Evolutionary conservation across 2,329 filamentous ascomycete species (phyloP), one percentile per base, ranked within the genome.

Genomic region (Bipolaris bicolor): DNA sequence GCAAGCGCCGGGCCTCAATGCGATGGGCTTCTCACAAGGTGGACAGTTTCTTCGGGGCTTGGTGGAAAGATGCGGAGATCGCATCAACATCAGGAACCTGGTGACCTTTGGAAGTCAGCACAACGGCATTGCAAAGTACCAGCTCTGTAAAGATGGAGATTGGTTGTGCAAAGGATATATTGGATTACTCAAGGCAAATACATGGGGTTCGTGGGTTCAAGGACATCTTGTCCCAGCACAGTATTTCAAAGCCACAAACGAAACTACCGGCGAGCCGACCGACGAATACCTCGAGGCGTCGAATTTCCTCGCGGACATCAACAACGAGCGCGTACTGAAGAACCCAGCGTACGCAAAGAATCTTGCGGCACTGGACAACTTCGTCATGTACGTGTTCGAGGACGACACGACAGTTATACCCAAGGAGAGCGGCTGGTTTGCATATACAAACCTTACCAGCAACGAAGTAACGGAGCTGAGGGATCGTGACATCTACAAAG

Each of bases 41-140:
- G 95, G 95, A 1, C 91, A 97, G 76, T 97, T 99, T 80, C 84
- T 99, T n/a, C 88, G 95, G 57, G 95, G 85, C 22, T 93, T 96
- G 75, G 82, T 97, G 63, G 88, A 99, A 82, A 86, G 91, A 41
- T 99, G 95, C 82, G 95, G 92, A 75, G 71, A 69, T 33, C 88
- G 92, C 0, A 48, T 67, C 11, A 88, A 86, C 3, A 85, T 97
- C 11, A 85, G 87, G 64, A 93, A 86, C 73, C 84, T 97, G 36
- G 85, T 97, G 62, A 97, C 93, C 1, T 96, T 95, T 69, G 93
- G 93, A 62, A 90, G 88, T 71, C 93, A 96, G 80, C 93, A 97
- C 79, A 95, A 94, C 76, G 95, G 95, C 52, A 98, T 99, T 76
- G 81, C 85, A 29, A 85, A 91, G 74, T 97, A 98, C 79, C 85